phyloP scores from a whole-genome alignment of 2,329 filamentous ascomycete genomes.

The Diaporthe nobilis region DNA sequence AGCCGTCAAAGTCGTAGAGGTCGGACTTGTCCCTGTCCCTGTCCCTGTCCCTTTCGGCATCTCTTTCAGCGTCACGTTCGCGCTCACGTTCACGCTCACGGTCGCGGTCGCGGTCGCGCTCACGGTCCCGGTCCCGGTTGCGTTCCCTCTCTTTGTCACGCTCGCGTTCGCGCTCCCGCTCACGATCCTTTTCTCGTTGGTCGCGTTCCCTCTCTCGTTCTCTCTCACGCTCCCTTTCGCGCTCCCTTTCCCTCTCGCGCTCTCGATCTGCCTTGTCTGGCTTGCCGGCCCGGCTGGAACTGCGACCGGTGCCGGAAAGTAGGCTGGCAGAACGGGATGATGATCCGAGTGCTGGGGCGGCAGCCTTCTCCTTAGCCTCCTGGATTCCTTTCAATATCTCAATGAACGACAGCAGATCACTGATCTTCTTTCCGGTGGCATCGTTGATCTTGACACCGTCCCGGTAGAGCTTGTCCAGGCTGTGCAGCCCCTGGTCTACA shows the following conservation, averaged over 20 bases:
- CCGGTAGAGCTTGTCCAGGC: constrained; percentile 50
- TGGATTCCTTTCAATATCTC: constrained; percentile 57
- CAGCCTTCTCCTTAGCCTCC: constrained; percentile 56
- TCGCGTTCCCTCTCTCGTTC: constrained; percentile 42
- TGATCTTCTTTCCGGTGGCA: constrained; percentile 47
- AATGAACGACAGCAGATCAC: constrained; percentile 54
- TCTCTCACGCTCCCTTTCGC: constrained; percentile 31
- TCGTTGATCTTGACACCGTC: constrained; percentile 53
- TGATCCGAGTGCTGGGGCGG: constrained; percentile 44
- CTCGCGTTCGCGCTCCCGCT: constrained; percentile 42
- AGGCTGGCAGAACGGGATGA: constrained; percentile 45
- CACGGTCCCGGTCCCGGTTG: constrained; percentile 34
- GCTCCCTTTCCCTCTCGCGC: constrained; percentile 46
- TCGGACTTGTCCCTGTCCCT: constrained; percentile 44
- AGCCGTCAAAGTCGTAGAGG: constrained; percentile 60
- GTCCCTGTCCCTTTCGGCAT: constrained; percentile 51
- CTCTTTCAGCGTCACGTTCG: constrained; percentile 48
- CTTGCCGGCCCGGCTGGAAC: constrained; percentile 44
- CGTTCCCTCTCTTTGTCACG: constrained; percentile 30
- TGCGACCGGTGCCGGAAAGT: constrained; percentile 37
- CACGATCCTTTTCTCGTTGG: constrained; percentile 35
- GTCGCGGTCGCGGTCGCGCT: constrained; percentile 48
- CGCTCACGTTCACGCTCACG: constrained; percentile 47
- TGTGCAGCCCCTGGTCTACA: constrained; percentile 35
- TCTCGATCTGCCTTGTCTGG: constrained; percentile 40